These are phyloP conservation scores for Spathaspora sp. DNA, from an alignment of 805 yeast genomes.

Conservation along the genomic window DNA sequence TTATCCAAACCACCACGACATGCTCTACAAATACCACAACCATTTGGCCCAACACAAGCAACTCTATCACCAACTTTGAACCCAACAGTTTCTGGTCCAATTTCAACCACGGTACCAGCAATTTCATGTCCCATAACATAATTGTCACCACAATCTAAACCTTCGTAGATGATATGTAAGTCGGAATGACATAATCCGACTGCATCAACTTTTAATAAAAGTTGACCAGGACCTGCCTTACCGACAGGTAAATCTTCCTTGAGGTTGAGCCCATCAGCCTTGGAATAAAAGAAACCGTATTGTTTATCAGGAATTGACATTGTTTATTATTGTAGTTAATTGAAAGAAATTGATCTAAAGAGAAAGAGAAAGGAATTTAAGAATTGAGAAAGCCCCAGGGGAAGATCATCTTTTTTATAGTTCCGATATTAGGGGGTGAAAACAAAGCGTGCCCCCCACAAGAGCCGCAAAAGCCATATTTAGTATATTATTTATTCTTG, in stretches of 20 bases:
- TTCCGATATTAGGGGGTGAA: not conserved
- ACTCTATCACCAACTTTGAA: constrained; percentile 29
- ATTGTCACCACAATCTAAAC: constrained; percentile 16
- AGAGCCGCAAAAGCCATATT: not conserved
- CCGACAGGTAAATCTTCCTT: constrained; percentile 7
- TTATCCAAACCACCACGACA: constrained; percentile 36
- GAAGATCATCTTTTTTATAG: not conserved
- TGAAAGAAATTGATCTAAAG: not conserved
- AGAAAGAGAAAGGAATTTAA: not conserved
- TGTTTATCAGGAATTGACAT: constrained; percentile 10
- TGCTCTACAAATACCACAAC: constrained; percentile 32
- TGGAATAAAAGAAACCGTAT: constrained; percentile 8
- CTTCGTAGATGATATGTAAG: constrained; percentile 24
- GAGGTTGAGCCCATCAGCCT: constrained; percentile 5
- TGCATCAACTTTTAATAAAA: constrained; percentile 37
- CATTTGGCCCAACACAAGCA: constrained; percentile 23
- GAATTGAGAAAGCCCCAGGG: not conserved
- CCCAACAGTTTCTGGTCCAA: constrained; percentile 22
- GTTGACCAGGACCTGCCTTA: constrained; percentile 5
- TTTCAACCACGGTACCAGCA: constrained; percentile 33
- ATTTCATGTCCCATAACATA: constrained; percentile 45
- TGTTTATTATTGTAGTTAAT: not conserved
- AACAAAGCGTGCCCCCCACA: not conserved
- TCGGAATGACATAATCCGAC: constrained; percentile 45
- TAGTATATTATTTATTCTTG: not conserved